Evolutionary conservation across 305 asterid genomes (phyloP), one percentile per base, ranked within the genome.

Genomic region (Coffea humblotiana): DNA sequence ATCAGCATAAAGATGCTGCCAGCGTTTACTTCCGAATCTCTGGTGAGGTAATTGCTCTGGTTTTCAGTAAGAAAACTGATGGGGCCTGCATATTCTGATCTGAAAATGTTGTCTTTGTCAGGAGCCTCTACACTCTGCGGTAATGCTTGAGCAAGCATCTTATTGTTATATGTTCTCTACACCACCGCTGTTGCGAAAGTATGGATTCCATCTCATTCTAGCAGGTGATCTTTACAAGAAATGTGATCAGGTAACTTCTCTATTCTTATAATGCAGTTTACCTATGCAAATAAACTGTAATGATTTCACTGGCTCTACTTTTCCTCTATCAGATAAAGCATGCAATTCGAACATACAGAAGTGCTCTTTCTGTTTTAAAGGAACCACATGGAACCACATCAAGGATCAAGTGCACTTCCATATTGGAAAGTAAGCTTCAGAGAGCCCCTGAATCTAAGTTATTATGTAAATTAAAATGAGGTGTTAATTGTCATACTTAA

Each of bases 111-210:
- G 43, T 80, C 58, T 72, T 76, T 88, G 23, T 78, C 78, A 96
- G 99, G 99, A 93, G 80, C 96, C 93, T 74, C 87, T 96, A 79
- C 92, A 92, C 85, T 89, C 97, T 60, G 99, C 99, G 29, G 99
- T 94, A 84, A 90, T 96, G 98, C 97, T 94, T 70, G 99, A 96
- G 90, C 99, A 96, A 94, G 97, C 99, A 83, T 92, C 98, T 47
- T 96, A 92, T 85, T 96, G 98, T 89, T 96, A 89, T 90, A 86
- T 96, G 92, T 87, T 92, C 79, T 91, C 98, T 66, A 83, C 88
- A 74, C 98, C 98, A 67, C 86, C 93, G 82, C 85, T 93, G 95
- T 76, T 93, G 73, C 92, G 97, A 82, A 96, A 96, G 86, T 94
- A 92, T 87, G 99, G 99, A 76, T 96, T 96, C 88, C 98, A 96